Conservation (phyloP, 352 stramenopile species). For the Globisporangium recalcitrans region DNA sequence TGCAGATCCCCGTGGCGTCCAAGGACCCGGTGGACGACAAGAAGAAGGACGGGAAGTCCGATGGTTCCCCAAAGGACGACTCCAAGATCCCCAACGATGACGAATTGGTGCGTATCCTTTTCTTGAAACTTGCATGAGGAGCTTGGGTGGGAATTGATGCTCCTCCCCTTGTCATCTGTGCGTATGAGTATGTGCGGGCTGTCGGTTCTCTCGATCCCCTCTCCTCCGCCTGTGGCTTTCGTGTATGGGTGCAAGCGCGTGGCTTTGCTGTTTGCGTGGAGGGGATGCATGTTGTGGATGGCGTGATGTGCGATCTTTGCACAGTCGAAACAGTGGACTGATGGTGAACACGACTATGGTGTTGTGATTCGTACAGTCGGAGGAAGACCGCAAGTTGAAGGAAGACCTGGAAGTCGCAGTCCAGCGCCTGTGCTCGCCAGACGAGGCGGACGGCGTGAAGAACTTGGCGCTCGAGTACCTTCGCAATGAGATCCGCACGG, state of each 20-base stretch:
- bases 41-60: conserved; percentile 26
- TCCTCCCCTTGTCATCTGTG: not conserved
- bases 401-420: conserved; percentile 91
- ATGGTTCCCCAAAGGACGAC: conserved; percentile 23
- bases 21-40: conserved; percentile 49
- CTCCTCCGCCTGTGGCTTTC: not conserved
- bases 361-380: conserved; percentile 39
- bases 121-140: too few species aligned
- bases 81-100: conserved; percentile 36
- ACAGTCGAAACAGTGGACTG: not conserved
- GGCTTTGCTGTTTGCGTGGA: not conserved
- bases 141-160: not conserved
- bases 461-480: conserved; percentile 94
- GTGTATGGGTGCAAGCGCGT: not conserved
- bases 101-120: conserved; percentile 50
- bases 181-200: not conserved
- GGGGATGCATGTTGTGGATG: not conserved
- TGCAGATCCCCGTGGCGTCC: conserved; percentile 44
- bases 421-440: conserved; percentile 57
- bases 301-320: conserved; percentile 3
- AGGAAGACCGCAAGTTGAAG: conserved; percentile 91
- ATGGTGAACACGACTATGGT: not conserved
- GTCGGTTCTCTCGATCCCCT: not conserved
- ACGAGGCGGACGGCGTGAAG: conserved; percentile 65
- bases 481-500: conserved; percentile 93